These are phyloP conservation scores for Hanseniaspora osmophila DNA, from an alignment of 805 yeast genomes.

Conservation along the genomic window DNA sequence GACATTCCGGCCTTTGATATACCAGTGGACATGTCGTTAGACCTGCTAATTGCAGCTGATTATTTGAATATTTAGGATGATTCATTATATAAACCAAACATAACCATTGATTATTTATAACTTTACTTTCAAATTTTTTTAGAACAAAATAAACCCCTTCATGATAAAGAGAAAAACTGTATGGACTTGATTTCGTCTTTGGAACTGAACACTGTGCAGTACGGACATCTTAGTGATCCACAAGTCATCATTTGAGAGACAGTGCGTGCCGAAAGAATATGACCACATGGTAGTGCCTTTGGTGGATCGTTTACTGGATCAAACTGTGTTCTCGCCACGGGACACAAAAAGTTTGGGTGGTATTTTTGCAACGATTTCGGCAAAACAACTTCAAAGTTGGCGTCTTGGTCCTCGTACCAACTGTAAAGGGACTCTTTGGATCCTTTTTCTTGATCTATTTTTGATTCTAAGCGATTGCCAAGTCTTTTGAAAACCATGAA, in stretches of 20 bases:
- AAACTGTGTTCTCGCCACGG: conserved; percentile 54
- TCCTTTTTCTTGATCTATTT: not conserved
- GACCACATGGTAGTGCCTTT: conserved; percentile 47
- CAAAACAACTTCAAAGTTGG: conserved; percentile 46
- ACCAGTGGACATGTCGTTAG: conserved; percentile 89
- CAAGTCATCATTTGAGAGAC: conserved; percentile 29
- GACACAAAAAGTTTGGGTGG: conserved; percentile 60
- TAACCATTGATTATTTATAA: too few relatives aligned
- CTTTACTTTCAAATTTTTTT: not conserved
- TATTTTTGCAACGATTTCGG: conserved; percentile 36
- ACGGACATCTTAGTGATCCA: conserved; percentile 51
- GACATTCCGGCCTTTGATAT: conserved; percentile 76
- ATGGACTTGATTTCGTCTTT: not conserved
- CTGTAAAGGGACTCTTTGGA: not conserved
- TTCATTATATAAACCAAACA: not conserved
- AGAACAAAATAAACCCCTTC: not conserved
- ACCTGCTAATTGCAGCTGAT: conserved; percentile 85
- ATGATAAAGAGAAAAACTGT: not conserved
- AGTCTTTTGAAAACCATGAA: not conserved
- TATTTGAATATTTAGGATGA: conserved; percentile 25
- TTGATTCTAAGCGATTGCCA: not conserved
- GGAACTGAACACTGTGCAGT: conserved; percentile 42
- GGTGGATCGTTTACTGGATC: conserved; percentile 46
- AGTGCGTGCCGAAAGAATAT: conserved; percentile 41
- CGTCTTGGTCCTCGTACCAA: conserved; percentile 45